These are phyloP conservation scores for Anacardium occidentale DNA, from an alignment of 345 rosid genomes.

Conservation along the genomic window DNA sequence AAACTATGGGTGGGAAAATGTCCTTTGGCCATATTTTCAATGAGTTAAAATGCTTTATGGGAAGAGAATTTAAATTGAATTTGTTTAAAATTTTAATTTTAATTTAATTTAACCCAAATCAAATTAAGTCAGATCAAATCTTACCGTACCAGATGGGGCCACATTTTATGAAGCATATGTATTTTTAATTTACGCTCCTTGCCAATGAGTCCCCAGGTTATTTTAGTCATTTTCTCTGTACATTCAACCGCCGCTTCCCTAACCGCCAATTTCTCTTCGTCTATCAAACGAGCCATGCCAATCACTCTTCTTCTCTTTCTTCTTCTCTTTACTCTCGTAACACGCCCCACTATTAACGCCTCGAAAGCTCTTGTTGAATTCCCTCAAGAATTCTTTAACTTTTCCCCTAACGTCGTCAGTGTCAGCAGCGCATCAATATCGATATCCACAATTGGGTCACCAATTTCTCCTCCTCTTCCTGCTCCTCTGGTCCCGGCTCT, in stretches of 20 bases:
- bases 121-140: too few relatives aligned
- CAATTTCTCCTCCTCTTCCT: slow-evolving; percentile 23
- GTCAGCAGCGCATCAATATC: slow-evolving; percentile 11
- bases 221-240: too few relatives aligned
- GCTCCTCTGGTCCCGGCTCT: slow-evolving; percentile 60
- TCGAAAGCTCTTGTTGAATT: slow-evolving; percentile 23
- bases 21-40: too few relatives aligned
- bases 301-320: slow-evolving; percentile 32
- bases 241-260: slow-evolving; percentile 7
- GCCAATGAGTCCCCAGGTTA: neutral
- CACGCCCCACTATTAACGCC: slow-evolving; percentile 29
- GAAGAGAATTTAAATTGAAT: too few relatives aligned
- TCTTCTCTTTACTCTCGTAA: slow-evolving; percentile 33
- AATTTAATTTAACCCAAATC: too few relatives aligned
- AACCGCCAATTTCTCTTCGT: slow-evolving; percentile 31
- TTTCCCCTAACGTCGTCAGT: too few relatives aligned
- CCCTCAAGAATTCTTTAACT: slow-evolving; percentile 21
- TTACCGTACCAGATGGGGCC: too few relatives aligned
- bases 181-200: too few relatives aligned
- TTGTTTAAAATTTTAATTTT: too few relatives aligned
- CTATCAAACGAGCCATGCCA: slow-evolving; percentile 26
- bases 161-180: too few relatives aligned
- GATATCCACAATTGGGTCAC: neutral
- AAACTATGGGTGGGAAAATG: too few relatives aligned
- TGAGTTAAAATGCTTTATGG: too few relatives aligned